Evolutionary conservation across 768 basidiomycete species (phyloP), one percentile per base, ranked within the genome.

Genomic region (Podaxis carcinomalis): DNA sequence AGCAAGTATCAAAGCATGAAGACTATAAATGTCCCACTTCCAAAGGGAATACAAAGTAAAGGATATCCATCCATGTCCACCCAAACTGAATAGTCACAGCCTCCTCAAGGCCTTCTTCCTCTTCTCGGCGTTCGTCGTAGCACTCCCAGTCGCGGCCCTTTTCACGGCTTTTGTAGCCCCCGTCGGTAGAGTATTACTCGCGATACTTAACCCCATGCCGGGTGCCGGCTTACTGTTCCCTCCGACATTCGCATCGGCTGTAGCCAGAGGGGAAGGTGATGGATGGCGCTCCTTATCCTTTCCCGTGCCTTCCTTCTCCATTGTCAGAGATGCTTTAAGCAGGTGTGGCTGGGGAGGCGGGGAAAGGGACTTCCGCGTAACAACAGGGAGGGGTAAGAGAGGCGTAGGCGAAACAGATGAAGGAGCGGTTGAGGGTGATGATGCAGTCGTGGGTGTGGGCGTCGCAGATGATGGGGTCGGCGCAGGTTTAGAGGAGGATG

Each of bases 81-180:
- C 47, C 21, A 49, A 11, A 13, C 7, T 6, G 25, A 37, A 19
- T 36, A 11, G 21, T 55, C 42, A 93, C 72, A 93, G 73, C 64
- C 92, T 79, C 74, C 90, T 93, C 66, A 93, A 74, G 3, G 92
- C 92, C 79, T 93, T 93, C 82, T 93, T 93, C 72, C 92, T 79
- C 77, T 93, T 93, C 74, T 92, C 91, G 2, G 83, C 84, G 1
- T 85, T 85, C 2, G 78, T 80, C 4, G 75, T 70, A 0, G 72
- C 78, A 10, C 74, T 76, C 1, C 80, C 80, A 0, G 85, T 81
- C 1, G 88, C 84, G 14, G 85, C 79, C 53, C 90, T 77, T 73
- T 92, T 92, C 55, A 89, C 80, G 0, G 88, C 83, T 70, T 90
- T 92, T 7, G 81, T 70, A 4, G 77, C 62, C 54, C 74, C 66